Conservation (phyloP, 1,284 basidiomycete genomes). For the Papiliotrema flavescens region DNA sequence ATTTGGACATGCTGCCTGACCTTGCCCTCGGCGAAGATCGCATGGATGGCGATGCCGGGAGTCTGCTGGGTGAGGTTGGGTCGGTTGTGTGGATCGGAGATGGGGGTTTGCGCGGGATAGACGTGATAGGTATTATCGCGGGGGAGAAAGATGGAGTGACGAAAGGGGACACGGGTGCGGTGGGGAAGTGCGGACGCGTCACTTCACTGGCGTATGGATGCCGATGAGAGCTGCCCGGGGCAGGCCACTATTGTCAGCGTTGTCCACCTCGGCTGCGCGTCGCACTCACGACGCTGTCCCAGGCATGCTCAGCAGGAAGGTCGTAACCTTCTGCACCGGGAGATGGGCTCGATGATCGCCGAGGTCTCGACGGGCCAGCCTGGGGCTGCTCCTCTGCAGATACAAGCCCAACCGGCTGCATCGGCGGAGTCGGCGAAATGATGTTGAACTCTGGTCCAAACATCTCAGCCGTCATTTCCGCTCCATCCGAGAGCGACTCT, state of each 20-base stretch:
- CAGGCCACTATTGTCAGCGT: slow-evolving; percentile 33
- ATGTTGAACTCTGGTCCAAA: slow-evolving; percentile 12
- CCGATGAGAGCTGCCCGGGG: slow-evolving; percentile 21
- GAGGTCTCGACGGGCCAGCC: slow-evolving; percentile 11
- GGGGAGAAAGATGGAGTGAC: slow-evolving; percentile 43
- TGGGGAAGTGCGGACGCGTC: slow-evolving; percentile 27
- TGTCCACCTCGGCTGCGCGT: neutral
- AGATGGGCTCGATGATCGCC: slow-evolving; percentile 7
- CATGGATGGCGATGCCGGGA: slow-evolving; percentile 5
- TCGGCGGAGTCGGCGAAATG: slow-evolving; percentile 27
- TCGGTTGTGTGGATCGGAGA: slow-evolving; percentile 12
- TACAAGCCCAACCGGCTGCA: slow-evolving; percentile 7
- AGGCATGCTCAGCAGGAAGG: slow-evolving; percentile 27
- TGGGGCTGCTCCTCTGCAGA: slow-evolving; percentile 7
- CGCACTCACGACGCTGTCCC: slow-evolving; percentile 45
- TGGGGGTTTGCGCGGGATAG: slow-evolving; percentile 12
- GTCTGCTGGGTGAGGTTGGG: slow-evolving; percentile 8
- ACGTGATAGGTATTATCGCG: slow-evolving; percentile 19
- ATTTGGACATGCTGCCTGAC: neutral
- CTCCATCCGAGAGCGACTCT: neutral
- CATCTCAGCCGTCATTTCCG: neutral
- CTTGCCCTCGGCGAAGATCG: neutral
- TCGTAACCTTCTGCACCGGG: slow-evolving; percentile 9
- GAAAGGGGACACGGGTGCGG: slow-evolving; percentile 41
- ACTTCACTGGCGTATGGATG: slow-evolving; percentile 10